These are phyloP conservation scores for Fusarium gaditjirri DNA, from an alignment of 2,329 filamentous ascomycete genomes.

Conservation along the genomic window DNA sequence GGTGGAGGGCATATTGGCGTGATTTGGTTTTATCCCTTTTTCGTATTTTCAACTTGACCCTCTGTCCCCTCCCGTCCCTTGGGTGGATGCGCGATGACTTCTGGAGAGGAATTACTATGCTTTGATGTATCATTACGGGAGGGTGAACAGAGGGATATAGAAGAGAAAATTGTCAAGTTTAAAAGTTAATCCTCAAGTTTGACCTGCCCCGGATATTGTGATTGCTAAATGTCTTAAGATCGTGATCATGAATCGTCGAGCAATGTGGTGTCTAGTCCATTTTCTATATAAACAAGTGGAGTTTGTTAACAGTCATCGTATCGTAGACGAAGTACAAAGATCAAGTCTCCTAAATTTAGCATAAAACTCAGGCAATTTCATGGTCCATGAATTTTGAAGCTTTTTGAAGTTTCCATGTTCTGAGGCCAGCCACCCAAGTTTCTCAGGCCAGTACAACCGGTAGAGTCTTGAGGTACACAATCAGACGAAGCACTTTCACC, in stretches of 20 bases:
- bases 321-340: too few species aligned
- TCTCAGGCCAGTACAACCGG: too few species aligned
- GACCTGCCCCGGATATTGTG: not conserved
- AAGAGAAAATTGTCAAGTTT: constrained; percentile 39
- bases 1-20: constrained; percentile 49
- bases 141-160: constrained; percentile 30
- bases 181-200: constrained; percentile 31
- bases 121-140: constrained; percentile 24
- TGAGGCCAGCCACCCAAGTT: too few species aligned
- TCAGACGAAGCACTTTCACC: not conserved
- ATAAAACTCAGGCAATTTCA: too few species aligned
- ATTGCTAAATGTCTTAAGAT: not conserved
- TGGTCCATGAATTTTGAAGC: too few species aligned
- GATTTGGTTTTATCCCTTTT: constrained; percentile 46
- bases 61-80: constrained; percentile 26
- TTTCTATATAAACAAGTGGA: too few species aligned
- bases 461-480: too few species aligned
- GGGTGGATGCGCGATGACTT: constrained; percentile 19
- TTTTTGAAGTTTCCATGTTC: too few species aligned
- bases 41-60: constrained; percentile 38
- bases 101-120: constrained; percentile 15
- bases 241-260: not conserved
- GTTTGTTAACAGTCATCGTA: too few species aligned
- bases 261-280: not conserved
- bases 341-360: too few species aligned